Conservation (phyloP, 352 stramenopile genomes). For the Chrysophaeum taylorii region DNA sequence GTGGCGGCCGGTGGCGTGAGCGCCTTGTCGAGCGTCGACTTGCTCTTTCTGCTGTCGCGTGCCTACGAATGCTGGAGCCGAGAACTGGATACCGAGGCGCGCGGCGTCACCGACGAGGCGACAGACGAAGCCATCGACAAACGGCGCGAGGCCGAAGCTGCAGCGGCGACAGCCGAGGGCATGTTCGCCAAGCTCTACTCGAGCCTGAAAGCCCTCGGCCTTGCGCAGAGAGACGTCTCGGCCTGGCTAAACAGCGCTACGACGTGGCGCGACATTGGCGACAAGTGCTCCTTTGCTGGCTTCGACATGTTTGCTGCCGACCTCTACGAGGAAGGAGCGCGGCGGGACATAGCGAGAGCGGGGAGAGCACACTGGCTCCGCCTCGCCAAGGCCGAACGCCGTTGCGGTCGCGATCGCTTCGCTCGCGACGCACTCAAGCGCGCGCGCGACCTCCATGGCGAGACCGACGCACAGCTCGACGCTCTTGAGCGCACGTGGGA, state of each 20-base stretch:
- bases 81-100: neutral
- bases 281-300: slow-evolving; percentile 2
- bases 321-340: neutral
- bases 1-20: neutral
- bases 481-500: neutral
- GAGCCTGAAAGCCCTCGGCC: neutral
- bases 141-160: neutral
- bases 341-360: neutral
- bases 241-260: neutral
- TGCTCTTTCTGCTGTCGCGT: neutral
- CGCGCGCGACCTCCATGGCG: neutral
- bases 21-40: neutral
- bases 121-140: too few species aligned
- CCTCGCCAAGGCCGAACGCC: neutral
- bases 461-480: neutral
- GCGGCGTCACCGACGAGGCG: neutral
- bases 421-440: neutral
- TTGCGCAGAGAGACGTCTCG: neutral
- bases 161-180: neutral
- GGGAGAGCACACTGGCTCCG: neutral
- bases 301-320: neutral
- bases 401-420: neutral
- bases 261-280: neutral
- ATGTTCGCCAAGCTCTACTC: neutral
- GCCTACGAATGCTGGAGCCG: neutral